Evolutionary conservation across 768 basidiomycete genomes (phyloP), one percentile per base, ranked within the genome.

Genomic region (Clavaria fumosa): DNA sequence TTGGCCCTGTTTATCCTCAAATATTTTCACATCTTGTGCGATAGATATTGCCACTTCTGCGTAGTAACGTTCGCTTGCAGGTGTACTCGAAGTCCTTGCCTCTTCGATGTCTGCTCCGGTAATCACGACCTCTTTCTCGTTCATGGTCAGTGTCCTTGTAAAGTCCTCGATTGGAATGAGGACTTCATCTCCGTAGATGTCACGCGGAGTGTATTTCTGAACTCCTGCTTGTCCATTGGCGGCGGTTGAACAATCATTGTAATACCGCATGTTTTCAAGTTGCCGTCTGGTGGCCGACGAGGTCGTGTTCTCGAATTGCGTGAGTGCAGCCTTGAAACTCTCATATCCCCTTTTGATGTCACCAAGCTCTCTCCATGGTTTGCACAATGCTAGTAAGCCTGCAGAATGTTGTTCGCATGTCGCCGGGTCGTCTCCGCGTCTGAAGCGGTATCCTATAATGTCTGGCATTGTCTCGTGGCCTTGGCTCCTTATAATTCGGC

Each of bases 361-460:
- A 1, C 14, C 23, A 1, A 38, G n/a, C 0, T 7, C 4, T 3
- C 41, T 7, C 46, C 46, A 47, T 2, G 46, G 45, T 31, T 43
- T 45, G 14, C 43, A 36, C 5, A 47, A 28, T 5, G 35, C 26
- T 2, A 47, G 27, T 45, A 47, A 45, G 2, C 22, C 47, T 5
- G 63, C 62, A 23, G 47, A 58, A 31, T 62, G 67, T 7, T 60
- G 53, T 0, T 42, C 20, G 1, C 45, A 23, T 3, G 21, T 15
- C 1, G 48, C 47, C 2, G 27, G 12, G 12, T 59, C 50, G 35
- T 63, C 47, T 0, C 36, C 4, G 0, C 44, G 18, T 1, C 61
- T 59, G 37, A 66, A 61, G 17, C 45, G 61, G 0, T 35, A 45
- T 0, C 64, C 64, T 11, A 63, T 43, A 35, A 67, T 53, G 23